phyloP scores from a whole-genome alignment of 257 asterid genomes.

The Lantana camara region DNA sequence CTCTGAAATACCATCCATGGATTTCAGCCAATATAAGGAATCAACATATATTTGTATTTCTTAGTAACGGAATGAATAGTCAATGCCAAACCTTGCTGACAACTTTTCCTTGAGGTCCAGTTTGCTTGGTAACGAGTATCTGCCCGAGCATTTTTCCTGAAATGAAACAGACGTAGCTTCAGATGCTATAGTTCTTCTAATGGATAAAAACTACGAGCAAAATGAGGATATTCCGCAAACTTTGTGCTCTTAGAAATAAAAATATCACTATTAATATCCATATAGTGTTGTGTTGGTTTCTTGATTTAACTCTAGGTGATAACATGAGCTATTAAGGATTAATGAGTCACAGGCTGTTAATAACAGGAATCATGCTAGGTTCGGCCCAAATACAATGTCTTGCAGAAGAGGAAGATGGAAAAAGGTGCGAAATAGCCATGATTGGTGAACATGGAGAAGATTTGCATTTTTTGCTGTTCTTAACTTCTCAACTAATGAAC shows the following conservation, averaged over 20 bases:
- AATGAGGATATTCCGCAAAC: background rate
- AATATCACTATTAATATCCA: background rate
- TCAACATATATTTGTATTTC: background rate
- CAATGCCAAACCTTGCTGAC: conserved; percentile 86
- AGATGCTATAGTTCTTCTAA: conserved; percentile 1
- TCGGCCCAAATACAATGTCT: conserved; percentile 3
- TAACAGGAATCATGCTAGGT: background rate
- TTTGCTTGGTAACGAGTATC: conserved; percentile 93
- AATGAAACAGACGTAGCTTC: conserved; percentile 23
- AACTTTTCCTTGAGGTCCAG: conserved; percentile 92
- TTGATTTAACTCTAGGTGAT: background rate
- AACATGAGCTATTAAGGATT: conserved; percentile 12
- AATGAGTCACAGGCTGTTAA: conserved; percentile 9
- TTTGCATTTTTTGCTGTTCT: background rate
- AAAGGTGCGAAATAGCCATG: conserved; percentile 9
- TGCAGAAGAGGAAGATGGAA: background rate
- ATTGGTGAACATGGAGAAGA: background rate
- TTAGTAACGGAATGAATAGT: conserved; percentile 4
- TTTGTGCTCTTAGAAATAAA: conserved; percentile 10
- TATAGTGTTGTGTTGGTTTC: background rate
- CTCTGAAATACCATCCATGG: conserved; percentile 8
- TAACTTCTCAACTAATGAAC: conserved; percentile 13
- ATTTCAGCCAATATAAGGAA: conserved; percentile 2
- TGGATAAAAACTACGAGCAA: background rate
- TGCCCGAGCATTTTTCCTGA: conserved; percentile 97